A percentile compares a stretch with the other conserved stretches of the same genome.
Evolutionary conservation across 768 basidiomycete species (phyloP).

Genomic region (Hydnomerulius pinastri): DNA sequence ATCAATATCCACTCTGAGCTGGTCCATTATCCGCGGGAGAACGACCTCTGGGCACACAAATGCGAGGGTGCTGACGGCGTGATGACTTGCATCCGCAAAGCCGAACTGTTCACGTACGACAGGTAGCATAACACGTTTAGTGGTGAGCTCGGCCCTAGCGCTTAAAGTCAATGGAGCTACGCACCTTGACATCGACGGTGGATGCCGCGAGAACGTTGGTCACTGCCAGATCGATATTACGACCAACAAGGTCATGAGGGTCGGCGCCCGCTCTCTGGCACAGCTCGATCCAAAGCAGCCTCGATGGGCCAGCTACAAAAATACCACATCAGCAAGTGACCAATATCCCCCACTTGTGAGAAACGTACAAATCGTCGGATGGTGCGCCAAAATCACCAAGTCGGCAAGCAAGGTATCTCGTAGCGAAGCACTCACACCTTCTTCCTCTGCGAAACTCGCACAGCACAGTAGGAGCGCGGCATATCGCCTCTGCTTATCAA

Average conservation of each 20-base stretch:
- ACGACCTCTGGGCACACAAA: conserved; percentile 76
- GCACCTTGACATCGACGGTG: conserved; percentile 48
- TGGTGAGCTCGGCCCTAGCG: not conserved
- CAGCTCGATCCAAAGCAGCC: conserved; percentile 70
- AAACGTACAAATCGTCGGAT: conserved; percentile 59
- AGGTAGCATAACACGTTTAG: not conserved
- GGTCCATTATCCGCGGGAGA: conserved; percentile 69
- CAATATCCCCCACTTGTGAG: not conserved
- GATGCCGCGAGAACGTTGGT: conserved; percentile 50
- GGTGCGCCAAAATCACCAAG: conserved; percentile 71
- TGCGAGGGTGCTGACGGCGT: conserved; percentile 71
- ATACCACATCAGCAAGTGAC: not conserved
- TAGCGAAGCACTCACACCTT: conserved; percentile 40
- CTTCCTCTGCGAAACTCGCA: conserved; percentile 40
- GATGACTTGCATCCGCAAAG: conserved; percentile 69
- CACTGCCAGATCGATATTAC: conserved; percentile 51
- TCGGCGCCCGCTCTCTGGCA: conserved; percentile 71
- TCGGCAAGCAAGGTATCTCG: conserved; percentile 53
- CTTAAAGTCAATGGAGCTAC: not conserved
- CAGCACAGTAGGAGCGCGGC: conserved; percentile 55
- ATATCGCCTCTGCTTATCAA: conserved; percentile 55
- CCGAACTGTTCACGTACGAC: conserved; percentile 36
- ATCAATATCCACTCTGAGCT: conserved; percentile 67
- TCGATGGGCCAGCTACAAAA: conserved; percentile 19
- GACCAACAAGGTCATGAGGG: conserved; percentile 60